Evolutionary conservation across 352 stramenopile genomes (phyloP).

Genomic region (Pythium apleroticum): DNA sequence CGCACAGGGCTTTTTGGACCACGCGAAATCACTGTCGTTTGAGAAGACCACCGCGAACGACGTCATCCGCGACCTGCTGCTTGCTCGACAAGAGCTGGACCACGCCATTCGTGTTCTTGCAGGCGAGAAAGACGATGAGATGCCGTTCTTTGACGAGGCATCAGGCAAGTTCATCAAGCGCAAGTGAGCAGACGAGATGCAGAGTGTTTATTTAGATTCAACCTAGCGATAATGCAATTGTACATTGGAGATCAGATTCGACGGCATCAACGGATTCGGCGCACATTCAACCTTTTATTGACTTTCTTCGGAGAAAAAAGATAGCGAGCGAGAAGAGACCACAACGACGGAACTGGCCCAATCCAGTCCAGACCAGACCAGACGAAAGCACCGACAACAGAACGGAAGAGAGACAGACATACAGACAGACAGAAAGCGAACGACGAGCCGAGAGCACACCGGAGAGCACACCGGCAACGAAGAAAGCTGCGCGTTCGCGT

Average conservation of each 20-base stretch:
- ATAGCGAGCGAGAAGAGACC: no score
- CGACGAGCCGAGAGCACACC: no score
- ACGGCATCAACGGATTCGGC: no score
- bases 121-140: slow-evolving; percentile 26
- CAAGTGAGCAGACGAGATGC: slow-evolving; percentile 5
- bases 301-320: no score
- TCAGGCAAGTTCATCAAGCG: slow-evolving; percentile 31
- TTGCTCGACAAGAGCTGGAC: slow-evolving; percentile 21
- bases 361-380: no score
- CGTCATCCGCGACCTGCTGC: slow-evolving; percentile 24
- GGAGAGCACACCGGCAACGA: no score
- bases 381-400: not conserved
- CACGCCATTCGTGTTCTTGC: slow-evolving; percentile 28
- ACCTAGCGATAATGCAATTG: no score
- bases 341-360: no score
- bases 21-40: slow-evolving; percentile 22
- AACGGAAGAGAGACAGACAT: not conserved
- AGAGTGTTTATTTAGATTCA: slow-evolving; percentile 5
- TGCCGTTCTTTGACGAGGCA: slow-evolving; percentile 30
- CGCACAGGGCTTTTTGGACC: slow-evolving; percentile 22
- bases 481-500: no score
- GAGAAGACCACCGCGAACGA: slow-evolving; percentile 13
- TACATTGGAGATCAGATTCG: not conserved
- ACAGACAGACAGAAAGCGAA: no score
- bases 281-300: no score